Evolutionary conservation across 495 filamentous ascomycete species (phyloP), one percentile per base, ranked within the genome.

Genomic region (Hypoxylon cercidicola): DNA sequence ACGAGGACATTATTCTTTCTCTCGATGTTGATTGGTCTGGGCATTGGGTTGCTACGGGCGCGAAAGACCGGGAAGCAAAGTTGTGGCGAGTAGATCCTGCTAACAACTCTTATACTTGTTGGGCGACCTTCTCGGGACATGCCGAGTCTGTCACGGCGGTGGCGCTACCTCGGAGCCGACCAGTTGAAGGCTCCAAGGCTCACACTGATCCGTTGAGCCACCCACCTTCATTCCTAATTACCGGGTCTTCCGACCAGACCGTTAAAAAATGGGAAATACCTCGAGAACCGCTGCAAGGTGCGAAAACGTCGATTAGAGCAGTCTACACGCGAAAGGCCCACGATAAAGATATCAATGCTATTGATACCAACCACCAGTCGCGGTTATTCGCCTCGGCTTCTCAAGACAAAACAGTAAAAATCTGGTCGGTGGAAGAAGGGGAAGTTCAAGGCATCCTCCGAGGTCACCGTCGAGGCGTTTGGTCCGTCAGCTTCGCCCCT

Each of bases 341-440:
- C 74, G 95, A 99, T 58, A 99, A 98, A 68, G 95, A 99, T 64
- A 99, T 99, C 79, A 99, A 99, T 66, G 92, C 95, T 4, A 80
- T 99, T 15, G 92, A 95, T 55, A 81, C 93, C 32, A 90, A 89
- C 64, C 84, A 87, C 20, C 80, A 82, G 12, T 84, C 84, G 12
- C 81, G 83, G 13, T 75, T 96, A 0, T 97, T 98, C 74, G 95
- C 96, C 11, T 97, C 93, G 0, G 95, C 95, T 34, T 97, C 94
- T 10, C 95, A 98, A 75, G 95, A 99, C 75, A 89, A 90, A 52
- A 96, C 92, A 0, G 92, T 97, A 60, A 98, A 98, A 79, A 97
- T 99, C 48, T 98, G 93, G 91, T 90, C 91, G 13, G 81, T 87
- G 9, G 89, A 94, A 67, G 90, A 91, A 59, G 92, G 96, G n/a